phyloP scores from a whole-genome alignment of 108 stramenopile species.

The Fistulifera pelliculosa region DNA sequence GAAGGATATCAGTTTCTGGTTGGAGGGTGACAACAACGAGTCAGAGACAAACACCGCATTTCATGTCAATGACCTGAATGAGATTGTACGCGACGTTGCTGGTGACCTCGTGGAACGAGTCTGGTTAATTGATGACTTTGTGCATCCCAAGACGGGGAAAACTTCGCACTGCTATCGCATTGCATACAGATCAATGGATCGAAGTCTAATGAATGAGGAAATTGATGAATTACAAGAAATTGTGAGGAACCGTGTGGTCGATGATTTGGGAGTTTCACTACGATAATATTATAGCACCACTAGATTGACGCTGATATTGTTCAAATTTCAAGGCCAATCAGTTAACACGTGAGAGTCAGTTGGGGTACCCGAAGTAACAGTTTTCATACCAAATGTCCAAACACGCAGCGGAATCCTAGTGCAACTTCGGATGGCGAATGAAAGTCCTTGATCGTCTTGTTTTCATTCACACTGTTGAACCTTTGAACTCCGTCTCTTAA shows the following conservation, averaged over 20 bases:
- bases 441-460: slow-evolving; percentile 23
- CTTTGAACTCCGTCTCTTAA: slow-evolving; percentile 65
- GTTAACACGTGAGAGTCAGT: no score
- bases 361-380: no score
- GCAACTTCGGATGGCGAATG: slow-evolving; percentile 70
- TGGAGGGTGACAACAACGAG: no score
- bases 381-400: slow-evolving; percentile 67
- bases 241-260: slow-evolving; percentile 29
- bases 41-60: no score
- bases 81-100: slow-evolving; percentile 80
- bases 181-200: slow-evolving; percentile 93
- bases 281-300: slow-evolving; percentile 19
- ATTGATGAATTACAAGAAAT: slow-evolving; percentile 86
- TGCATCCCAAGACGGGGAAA: slow-evolving; percentile 84
- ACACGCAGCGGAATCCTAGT: slow-evolving; percentile 73
- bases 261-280: slow-evolving; percentile 19
- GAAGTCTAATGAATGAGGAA: slow-evolving; percentile 94
- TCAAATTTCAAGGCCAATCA: no score
- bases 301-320: no score
- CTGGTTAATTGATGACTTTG: slow-evolving; percentile 85
- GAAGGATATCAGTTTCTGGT: slow-evolving; percentile 95
- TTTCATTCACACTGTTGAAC: slow-evolving; percentile 23
- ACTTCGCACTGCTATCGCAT: slow-evolving; percentile 85
- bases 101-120: slow-evolving; percentile 92
- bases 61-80: slow-evolving; percentile 85